Evolutionary conservation across 148 eudicot genomes (phyloP).

Genomic region (Persicaria tinctoria): DNA sequence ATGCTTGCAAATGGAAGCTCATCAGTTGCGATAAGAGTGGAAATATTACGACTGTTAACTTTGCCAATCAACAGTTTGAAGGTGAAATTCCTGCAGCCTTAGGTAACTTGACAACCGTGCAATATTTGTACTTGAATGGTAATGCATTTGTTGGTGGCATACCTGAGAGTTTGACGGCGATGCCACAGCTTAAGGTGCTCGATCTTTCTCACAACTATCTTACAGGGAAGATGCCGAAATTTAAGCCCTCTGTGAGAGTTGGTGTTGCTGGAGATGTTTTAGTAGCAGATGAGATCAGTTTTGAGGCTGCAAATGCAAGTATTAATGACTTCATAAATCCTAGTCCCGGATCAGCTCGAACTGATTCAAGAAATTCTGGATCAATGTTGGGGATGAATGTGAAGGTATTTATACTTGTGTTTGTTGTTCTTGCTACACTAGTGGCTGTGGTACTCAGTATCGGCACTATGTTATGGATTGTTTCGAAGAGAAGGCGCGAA

Average conservation of each 20-base stretch:
- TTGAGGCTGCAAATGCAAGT: not conserved
- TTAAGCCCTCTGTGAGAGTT: not conserved
- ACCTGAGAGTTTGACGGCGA: conserved; percentile 35
- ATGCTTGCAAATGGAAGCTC: conserved; percentile 53
- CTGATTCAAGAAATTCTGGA: not conserved
- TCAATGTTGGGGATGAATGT: not conserved
- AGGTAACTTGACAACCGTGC: conserved; percentile 36
- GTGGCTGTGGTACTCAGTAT: not conserved
- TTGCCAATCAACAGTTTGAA: conserved; percentile 27
- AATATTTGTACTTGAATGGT: conserved; percentile 30
- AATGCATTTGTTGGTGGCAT: conserved; percentile 45
- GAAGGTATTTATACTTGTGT: not conserved
- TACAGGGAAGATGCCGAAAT: not conserved
- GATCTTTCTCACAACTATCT: conserved; percentile 32
- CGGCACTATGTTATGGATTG: not conserved
- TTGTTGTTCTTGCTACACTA: not conserved
- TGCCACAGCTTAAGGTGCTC: conserved; percentile 30
- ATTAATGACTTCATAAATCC: not conserved
- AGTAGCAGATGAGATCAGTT: not conserved
- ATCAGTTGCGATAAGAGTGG: conserved; percentile 30
- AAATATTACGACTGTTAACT: conserved; percentile 30
- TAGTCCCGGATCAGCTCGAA: not conserved
- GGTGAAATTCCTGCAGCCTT: conserved; percentile 54
- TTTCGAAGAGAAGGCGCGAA: not conserved
- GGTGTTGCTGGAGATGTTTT: not conserved